These are phyloP conservation scores for Saccharomyces kudriavzevii DNA, from an alignment of 805 yeast species.

Conservation along the genomic window DNA sequence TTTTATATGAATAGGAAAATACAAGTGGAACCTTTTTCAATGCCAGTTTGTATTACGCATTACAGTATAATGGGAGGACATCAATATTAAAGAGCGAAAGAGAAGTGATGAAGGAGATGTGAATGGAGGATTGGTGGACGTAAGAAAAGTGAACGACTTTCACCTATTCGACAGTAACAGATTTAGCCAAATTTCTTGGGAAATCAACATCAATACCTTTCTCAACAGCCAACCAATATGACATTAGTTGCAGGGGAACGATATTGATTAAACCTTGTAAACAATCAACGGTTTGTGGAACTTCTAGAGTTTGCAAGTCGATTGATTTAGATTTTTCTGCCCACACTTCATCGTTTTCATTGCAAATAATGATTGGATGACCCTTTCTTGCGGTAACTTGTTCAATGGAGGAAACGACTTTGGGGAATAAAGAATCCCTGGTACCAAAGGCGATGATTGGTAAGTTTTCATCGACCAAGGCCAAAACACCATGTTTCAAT, in stretches of 20 bases:
- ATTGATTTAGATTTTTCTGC: conserved; percentile 32
- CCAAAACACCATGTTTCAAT: conserved; percentile 95
- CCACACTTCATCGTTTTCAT: conserved; percentile 65
- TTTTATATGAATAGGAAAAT: neutral
- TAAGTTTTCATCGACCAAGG: conserved; percentile 85
- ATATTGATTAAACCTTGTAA: conserved; percentile 93
- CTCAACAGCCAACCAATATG: conserved; percentile 93
- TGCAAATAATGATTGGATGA: conserved; percentile 87
- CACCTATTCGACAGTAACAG: conserved; percentile 88
- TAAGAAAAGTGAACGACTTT: neutral
- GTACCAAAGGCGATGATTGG: conserved; percentile 97
- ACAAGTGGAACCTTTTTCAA: neutral
- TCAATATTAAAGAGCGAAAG: neutral
- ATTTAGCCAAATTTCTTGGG: conserved; percentile 97
- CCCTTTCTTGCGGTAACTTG: conserved; percentile 98
- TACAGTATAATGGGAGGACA: neutral
- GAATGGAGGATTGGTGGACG: neutral
- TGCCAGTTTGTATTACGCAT: neutral
- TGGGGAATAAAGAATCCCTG: conserved; percentile 90
- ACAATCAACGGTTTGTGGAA: conserved; percentile 94
- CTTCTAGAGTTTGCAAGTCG: conserved; percentile 68
- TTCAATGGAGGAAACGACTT: conserved; percentile 88
- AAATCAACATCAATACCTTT: conserved; percentile 96
- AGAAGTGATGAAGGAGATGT: neutral
- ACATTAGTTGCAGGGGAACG: conserved; percentile 88